Percentiles rank a stretch among this genome's conserved stretches.
Evolutionary conservation across 306 rosid species (phyloP).

Genomic region (Quercus agrifolia): DNA sequence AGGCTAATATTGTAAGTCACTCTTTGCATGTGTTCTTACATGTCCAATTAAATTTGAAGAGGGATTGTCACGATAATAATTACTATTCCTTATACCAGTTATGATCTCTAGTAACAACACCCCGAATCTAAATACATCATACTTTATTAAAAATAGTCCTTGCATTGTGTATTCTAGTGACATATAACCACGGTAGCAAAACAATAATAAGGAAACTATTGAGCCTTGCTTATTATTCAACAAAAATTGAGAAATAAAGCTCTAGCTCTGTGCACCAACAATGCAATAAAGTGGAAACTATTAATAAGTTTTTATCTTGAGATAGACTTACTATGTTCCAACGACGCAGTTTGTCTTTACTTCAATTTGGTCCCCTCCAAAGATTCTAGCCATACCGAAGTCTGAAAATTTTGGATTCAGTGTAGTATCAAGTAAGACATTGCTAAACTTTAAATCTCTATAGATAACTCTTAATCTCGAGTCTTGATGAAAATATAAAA

Average conservation of each 20-base stretch:
- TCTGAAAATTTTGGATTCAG: conserved; percentile 59
- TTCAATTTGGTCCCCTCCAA: conserved; percentile 52
- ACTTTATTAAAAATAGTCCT: conserved; percentile 45
- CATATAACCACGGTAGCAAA: conserved; percentile 46
- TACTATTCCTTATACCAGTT: conserved; percentile 49
- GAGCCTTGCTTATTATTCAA: not conserved
- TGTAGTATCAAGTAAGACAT: conserved; percentile 44
- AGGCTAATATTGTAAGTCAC: not conserved
- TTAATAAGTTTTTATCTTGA: no score
- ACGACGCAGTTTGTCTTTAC: conserved; percentile 51
- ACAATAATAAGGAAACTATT: not conserved
- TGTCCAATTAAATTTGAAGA: conserved; percentile 52
- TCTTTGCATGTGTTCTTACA: conserved; percentile 32
- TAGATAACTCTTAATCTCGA: conserved; percentile 53
- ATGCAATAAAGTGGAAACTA: no score
- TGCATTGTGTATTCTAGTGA: conserved; percentile 58
- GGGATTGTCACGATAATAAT: conserved; percentile 25
- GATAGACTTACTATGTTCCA: conserved; percentile 54
- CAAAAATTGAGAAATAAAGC: no score
- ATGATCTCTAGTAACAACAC: conserved; percentile 55
- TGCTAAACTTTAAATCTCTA: conserved; percentile 57
- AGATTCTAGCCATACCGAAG: conserved; percentile 67
- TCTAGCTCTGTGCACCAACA: no score
- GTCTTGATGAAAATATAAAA: conserved; percentile 64
- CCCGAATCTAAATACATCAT: conserved; percentile 58